These are phyloP conservation scores for Leishmania amazonensis DNA, from an alignment of 208 protist species.

Conservation along the genomic window DNA sequence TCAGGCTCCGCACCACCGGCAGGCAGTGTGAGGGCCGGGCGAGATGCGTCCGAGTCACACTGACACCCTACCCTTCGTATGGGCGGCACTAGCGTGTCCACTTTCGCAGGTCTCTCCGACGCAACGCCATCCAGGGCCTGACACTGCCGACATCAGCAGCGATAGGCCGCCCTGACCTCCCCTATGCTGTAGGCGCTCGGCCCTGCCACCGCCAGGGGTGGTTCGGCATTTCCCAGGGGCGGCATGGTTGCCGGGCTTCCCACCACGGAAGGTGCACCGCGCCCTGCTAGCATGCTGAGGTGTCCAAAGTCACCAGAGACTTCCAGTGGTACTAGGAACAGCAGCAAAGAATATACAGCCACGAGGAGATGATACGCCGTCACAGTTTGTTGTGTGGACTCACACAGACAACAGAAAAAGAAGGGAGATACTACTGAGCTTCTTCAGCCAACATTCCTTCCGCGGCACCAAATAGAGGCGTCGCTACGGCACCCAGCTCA, in stretches of 20 bases:
- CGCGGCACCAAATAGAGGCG: neutral
- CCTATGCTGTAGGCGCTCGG: neutral
- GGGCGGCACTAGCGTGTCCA: neutral
- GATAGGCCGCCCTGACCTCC: neutral
- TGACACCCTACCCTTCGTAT: neutral
- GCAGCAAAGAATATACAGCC: neutral
- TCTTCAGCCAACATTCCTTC: conserved; percentile 18
- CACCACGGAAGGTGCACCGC: neutral
- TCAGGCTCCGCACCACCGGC: neutral
- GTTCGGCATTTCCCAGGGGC: neutral
- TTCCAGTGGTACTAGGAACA: neutral
- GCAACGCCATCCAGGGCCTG: neutral
- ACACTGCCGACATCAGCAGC: neutral
- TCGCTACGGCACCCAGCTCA: neutral
- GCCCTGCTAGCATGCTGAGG: neutral
- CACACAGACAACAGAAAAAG: neutral
- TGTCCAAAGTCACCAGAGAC: neutral
- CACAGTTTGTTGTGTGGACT: neutral
- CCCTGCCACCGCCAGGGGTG: neutral
- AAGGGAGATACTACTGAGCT: neutral
- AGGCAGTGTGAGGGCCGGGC: neutral
- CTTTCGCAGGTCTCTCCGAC: neutral
- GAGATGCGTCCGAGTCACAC: neutral
- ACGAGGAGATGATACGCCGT: neutral
- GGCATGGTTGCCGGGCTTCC: neutral